Conservation (phyloP, 495 filamentous ascomycete genomes). For the Penicillium parvum region DNA sequence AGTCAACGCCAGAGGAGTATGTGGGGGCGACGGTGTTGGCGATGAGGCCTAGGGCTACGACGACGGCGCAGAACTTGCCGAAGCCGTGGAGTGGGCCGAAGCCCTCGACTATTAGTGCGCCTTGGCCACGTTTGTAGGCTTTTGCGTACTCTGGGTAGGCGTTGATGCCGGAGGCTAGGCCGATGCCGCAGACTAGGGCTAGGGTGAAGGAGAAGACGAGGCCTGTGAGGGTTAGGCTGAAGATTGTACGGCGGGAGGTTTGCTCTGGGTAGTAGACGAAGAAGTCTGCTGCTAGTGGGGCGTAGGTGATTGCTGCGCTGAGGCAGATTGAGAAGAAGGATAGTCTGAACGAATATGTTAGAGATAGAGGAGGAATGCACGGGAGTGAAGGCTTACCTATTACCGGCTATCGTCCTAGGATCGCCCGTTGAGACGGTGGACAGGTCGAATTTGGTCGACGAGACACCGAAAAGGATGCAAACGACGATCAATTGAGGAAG, state of each 20-base stretch:
- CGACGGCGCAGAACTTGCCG: constrained; percentile 67
- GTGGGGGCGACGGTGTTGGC: constrained; percentile 66
- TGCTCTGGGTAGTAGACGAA: constrained; percentile 62
- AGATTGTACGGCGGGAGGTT: constrained; percentile 37
- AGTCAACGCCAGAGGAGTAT: constrained; percentile 66
- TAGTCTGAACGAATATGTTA: constrained; percentile 31
- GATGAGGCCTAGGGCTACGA: constrained; percentile 67
- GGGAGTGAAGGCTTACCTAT: constrained; percentile 32
- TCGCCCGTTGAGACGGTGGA: constrained; percentile 46
- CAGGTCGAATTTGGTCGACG: constrained; percentile 60
- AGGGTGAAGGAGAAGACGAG: constrained; percentile 54
- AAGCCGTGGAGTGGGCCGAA: constrained; percentile 60
- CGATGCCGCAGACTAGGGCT: constrained; percentile 62
- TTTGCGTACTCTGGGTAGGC: constrained; percentile 48
- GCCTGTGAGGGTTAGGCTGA: constrained; percentile 41
- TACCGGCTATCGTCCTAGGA: constrained; percentile 50
- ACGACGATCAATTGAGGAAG: constrained; percentile 62
- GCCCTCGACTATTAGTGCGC: constrained; percentile 61
- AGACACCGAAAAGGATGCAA: constrained; percentile 63
- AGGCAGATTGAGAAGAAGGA: constrained; percentile 67
- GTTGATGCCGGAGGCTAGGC: constrained; percentile 59
- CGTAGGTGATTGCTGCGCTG: constrained; percentile 59
- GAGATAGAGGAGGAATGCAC: background rate
- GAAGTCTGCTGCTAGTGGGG: constrained; percentile 57
- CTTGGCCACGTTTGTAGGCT: constrained; percentile 48